Conservation (phyloP, 768 basidiomycete species). For the Fomitopsis serialis region DNA sequence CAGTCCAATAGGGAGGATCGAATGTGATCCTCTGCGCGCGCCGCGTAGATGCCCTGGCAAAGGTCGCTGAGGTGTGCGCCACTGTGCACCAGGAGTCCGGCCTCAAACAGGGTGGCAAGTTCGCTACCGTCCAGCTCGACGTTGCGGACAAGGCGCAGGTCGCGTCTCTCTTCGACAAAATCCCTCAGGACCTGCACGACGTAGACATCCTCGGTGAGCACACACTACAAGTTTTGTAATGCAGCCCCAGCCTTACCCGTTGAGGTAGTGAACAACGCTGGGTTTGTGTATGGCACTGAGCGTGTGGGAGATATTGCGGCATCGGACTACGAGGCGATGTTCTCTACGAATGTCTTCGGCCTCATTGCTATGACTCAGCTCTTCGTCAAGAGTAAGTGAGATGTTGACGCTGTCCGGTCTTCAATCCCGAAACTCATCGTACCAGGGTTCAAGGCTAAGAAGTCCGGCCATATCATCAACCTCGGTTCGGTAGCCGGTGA, state of each 20-base stretch:
- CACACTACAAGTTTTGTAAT: background rate
- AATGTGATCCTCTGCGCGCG: slow-evolving; percentile 86
- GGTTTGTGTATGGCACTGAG: slow-evolving; percentile 86
- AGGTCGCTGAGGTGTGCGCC: slow-evolving; percentile 62
- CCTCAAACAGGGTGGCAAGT: slow-evolving; percentile 69
- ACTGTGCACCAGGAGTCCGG: slow-evolving; percentile 71
- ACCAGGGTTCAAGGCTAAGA: slow-evolving; percentile 25
- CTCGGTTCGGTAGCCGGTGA: slow-evolving; percentile 85
- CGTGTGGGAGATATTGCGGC: slow-evolving; percentile 78
- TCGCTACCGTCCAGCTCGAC: slow-evolving; percentile 70
- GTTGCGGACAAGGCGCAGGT: slow-evolving; percentile 74
- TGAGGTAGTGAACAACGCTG: slow-evolving; percentile 66
- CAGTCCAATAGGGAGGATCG: slow-evolving; percentile 59
- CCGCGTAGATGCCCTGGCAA: slow-evolving; percentile 63
- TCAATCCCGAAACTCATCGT: background rate
- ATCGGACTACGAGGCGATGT: slow-evolving; percentile 66
- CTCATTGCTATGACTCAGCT: slow-evolving; percentile 82
- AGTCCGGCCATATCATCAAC: slow-evolving; percentile 88
- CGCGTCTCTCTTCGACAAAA: slow-evolving; percentile 60
- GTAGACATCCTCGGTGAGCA: slow-evolving; percentile 79
- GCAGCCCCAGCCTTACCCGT: slow-evolving; percentile 21
- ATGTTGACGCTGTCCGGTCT: slow-evolving; percentile 33
- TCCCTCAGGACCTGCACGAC: slow-evolving; percentile 63
- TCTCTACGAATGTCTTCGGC: slow-evolving; percentile 61
- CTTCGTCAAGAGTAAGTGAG: slow-evolving; percentile 23